These are phyloP conservation scores for Colletotrichum ledebouriae DNA, from an alignment of 2,329 filamentous ascomycete genomes.

Conservation along the genomic window DNA sequence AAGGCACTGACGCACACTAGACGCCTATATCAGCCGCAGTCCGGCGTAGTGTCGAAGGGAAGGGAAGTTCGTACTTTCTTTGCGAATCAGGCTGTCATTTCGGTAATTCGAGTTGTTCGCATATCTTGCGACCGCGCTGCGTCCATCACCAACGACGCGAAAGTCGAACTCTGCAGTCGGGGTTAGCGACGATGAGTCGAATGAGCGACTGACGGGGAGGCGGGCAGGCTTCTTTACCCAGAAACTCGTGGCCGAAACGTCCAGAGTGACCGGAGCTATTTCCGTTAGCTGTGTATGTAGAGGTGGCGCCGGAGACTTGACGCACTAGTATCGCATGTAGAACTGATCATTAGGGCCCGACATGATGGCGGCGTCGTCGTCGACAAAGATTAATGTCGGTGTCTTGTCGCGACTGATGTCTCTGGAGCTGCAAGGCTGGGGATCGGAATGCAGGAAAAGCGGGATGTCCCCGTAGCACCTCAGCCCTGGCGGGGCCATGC, in stretches of 20 bases:
- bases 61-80: constrained; percentile 84
- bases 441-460: constrained; percentile 36
- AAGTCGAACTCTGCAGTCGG: constrained; percentile 88
- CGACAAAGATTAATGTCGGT: constrained; percentile 27
- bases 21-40: constrained; percentile 11
- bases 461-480: constrained; percentile 31
- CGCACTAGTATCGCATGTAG: constrained; percentile 98
- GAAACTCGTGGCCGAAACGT: constrained; percentile 96
- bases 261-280: constrained; percentile 95
- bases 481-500: constrained; percentile 37
- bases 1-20: constrained; percentile 95
- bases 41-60: no score
- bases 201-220: background rate
- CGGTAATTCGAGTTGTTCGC: constrained; percentile 99
- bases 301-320: constrained; percentile 35
- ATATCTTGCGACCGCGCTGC: constrained; percentile 94
- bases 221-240: constrained; percentile 71
- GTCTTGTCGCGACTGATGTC: constrained; percentile 43
- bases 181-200: constrained; percentile 33
- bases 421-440: constrained; percentile 43
- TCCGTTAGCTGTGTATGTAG: constrained; percentile 35
- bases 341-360: constrained; percentile 83
- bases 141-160: constrained; percentile 89
- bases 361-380: constrained; percentile 62
- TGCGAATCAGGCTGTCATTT: constrained; percentile 97